A percentile compares a stretch with the other conserved stretches of the same genome.
Evolutionary conservation across 495 filamentous ascomycete genomes (phyloP).

Genomic region (Parathielavia appendiculata): DNA sequence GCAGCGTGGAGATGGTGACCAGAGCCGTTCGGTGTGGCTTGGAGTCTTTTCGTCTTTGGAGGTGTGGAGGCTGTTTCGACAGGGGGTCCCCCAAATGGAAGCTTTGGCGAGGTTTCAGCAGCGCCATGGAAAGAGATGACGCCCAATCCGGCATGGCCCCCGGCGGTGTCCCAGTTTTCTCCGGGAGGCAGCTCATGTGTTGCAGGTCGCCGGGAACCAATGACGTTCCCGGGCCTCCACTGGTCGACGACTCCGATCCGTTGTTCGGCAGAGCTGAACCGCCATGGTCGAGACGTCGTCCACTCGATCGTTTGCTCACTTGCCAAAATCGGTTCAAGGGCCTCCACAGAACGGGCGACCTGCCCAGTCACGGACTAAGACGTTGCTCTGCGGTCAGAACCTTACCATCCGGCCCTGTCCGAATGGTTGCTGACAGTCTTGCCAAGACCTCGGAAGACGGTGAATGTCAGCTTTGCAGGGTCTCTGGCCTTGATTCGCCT

Average conservation of each 20-base stretch:
- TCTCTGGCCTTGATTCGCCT: background rate
- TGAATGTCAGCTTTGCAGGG: conserved; percentile 27
- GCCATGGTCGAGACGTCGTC: conserved; percentile 1
- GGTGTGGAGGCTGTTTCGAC: conserved; percentile 10
- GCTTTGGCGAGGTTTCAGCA: conserved; percentile 33
- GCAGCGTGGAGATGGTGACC: background rate
- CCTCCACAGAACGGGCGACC: background rate
- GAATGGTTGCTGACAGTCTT: background rate
- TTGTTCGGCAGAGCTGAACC: conserved; percentile 22
- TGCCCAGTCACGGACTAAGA: background rate
- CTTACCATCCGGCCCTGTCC: conserved; percentile 9
- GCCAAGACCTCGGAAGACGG: conserved; percentile 17
- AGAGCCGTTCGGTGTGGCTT: conserved; percentile 29
- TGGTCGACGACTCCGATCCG: conserved; percentile 2
- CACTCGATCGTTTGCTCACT: background rate
- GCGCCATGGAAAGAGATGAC: conserved; percentile 21
- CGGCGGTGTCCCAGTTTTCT: conserved; percentile 9
- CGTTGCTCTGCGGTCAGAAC: background rate
- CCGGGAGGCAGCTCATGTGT: conserved; percentile 26
- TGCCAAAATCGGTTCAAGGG: background rate
- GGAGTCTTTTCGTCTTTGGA: background rate
- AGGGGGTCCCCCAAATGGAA: conserved; percentile 23
- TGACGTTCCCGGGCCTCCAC: conserved; percentile 2
- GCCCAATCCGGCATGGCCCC: conserved; percentile 17
- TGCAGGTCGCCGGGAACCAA: conserved; percentile 21